phyloP scores from a whole-genome alignment of 441 rosid species.

The Erysimum cheiri region DNA sequence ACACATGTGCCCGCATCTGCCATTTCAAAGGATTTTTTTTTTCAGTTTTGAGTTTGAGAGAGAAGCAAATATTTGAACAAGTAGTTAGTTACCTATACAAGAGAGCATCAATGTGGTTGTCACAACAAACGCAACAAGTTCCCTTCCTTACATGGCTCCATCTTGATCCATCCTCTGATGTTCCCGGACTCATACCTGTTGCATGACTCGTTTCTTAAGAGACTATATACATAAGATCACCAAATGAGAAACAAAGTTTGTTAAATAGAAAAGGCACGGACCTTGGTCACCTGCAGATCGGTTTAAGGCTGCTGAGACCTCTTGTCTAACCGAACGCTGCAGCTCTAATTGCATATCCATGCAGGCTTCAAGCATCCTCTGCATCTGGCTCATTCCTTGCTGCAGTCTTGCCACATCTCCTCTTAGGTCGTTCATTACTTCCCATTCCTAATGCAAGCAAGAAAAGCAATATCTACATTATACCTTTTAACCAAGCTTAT shows the following conservation, averaged over 20 bases:
- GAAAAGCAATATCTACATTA: constrained; percentile 3
- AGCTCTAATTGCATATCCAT: constrained; percentile 99
- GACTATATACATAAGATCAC: background rate
- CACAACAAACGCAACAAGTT: constrained; percentile 94
- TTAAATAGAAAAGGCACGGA: constrained; percentile 27
- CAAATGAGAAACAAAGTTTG: constrained; percentile 18
- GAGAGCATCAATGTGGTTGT: constrained; percentile 89
- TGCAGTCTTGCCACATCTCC: constrained; percentile 93
- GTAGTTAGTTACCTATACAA: constrained; percentile 74
- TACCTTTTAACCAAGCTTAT: constrained; percentile 9
- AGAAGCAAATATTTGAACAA: background rate
- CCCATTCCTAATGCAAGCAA: constrained; percentile 77
- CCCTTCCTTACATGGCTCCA: constrained; percentile 95
- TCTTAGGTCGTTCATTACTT: constrained; percentile 85
- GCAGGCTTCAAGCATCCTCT: constrained; percentile 96
- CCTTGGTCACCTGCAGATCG: constrained; percentile 79
- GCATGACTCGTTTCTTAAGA: constrained; percentile 8
- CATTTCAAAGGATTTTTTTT: background rate
- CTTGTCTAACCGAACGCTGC: constrained; percentile 97
- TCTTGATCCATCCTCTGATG: constrained; percentile 85
- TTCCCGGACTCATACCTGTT: constrained; percentile 67
- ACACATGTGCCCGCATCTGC: constrained; percentile 99
- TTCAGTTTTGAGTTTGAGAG: background rate
- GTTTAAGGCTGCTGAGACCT: constrained; percentile 95
- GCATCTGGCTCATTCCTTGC: constrained; percentile 99